A percentile compares a stretch with the other conserved stretches of the same genome.
Conservation (phyloP, 176 grass and related monocot genomes). For the Ampelocalamus luodianensis region DNA sequence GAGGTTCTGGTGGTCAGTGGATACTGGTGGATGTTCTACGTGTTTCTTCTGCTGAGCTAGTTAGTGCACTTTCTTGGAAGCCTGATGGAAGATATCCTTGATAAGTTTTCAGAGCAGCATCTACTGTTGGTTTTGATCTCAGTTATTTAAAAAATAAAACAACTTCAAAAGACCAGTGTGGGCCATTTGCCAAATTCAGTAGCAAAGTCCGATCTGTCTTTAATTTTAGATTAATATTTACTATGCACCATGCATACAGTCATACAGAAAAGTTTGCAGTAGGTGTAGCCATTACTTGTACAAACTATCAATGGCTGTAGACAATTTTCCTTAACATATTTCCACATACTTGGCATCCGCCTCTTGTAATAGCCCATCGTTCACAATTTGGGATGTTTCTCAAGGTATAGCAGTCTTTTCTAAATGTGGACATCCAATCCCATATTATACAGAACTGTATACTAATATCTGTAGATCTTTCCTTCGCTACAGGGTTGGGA, state of each 20-base stretch:
- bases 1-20: constrained; percentile 72
- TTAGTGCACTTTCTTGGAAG: constrained; percentile 81
- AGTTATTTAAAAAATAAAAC: constrained; percentile 12
- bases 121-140: constrained; percentile 21
- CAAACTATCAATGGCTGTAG: constrained; percentile 25
- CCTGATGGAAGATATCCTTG: constrained; percentile 98
- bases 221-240: constrained; percentile 1
- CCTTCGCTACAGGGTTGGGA: constrained; percentile 64
- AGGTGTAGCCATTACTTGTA: constrained; percentile 13
- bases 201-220: not conserved
- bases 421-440: not conserved
- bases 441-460: not conserved
- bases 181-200: not conserved
- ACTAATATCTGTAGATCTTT: constrained; percentile 26
- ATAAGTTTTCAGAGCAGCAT: constrained; percentile 30
- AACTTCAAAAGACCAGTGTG: constrained; percentile 11
- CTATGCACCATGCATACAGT: not conserved
- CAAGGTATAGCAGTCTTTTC: constrained; percentile 59
- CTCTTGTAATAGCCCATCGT: constrained; percentile 78
- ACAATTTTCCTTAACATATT: constrained; percentile 65
- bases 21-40: constrained; percentile 82
- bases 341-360: constrained; percentile 90
- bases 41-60: constrained; percentile 58
- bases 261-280: constrained; percentile 19
- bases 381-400: constrained; percentile 97